Percentiles rank a stretch among this genome's conserved stretches.
Evolutionary conservation across 2,329 filamentous ascomycete genomes (phyloP).

Genomic region (Xylariaceae sp.): DNA sequence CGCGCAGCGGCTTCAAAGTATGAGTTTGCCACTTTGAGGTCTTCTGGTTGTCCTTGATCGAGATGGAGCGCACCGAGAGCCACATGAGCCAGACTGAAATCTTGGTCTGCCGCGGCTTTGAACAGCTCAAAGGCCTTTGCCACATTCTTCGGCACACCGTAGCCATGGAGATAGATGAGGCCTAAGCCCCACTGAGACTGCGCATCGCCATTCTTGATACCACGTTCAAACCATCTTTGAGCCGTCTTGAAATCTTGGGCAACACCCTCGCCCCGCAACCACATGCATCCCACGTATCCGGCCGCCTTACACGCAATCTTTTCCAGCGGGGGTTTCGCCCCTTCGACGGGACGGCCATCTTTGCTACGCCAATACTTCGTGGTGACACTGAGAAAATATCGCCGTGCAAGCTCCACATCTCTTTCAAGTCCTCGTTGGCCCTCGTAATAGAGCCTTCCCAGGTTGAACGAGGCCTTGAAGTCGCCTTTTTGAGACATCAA

Average conservation of each 20-base stretch:
- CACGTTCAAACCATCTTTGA: slow-evolving; percentile 76
- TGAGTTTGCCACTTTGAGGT: slow-evolving; percentile 69
- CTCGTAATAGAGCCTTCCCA: slow-evolving; percentile 85
- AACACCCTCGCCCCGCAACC: slow-evolving; percentile 78
- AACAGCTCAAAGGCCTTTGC: slow-evolving; percentile 70
- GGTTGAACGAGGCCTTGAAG: slow-evolving; percentile 76
- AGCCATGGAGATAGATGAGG: slow-evolving; percentile 74
- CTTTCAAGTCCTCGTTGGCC: slow-evolving; percentile 69
- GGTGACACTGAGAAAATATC: slow-evolving; percentile 75
- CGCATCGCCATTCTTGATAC: slow-evolving; percentile 67
- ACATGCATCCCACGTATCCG: slow-evolving; percentile 84
- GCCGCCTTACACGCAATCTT: slow-evolving; percentile 78
- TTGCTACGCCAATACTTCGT: slow-evolving; percentile 71
- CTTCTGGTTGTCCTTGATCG: slow-evolving; percentile 67
- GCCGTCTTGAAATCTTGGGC: slow-evolving; percentile 73
- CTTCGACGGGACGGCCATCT: slow-evolving; percentile 68
- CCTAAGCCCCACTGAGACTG: slow-evolving; percentile 82
- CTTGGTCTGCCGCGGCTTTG: slow-evolving; percentile 73
- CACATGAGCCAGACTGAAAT: slow-evolving; percentile 74
- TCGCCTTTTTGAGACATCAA: slow-evolving; percentile 87
- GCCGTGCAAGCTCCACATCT: slow-evolving; percentile 67
- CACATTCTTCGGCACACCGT: slow-evolving; percentile 62
- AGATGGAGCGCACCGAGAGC: slow-evolving; percentile 78
- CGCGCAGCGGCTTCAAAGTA: slow-evolving; percentile 85
- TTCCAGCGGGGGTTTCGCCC: slow-evolving; percentile 64